Evolutionary conservation across 2,329 filamentous ascomycete species (phyloP).

Genomic region (Ophiostoma novo-ulmi): DNA sequence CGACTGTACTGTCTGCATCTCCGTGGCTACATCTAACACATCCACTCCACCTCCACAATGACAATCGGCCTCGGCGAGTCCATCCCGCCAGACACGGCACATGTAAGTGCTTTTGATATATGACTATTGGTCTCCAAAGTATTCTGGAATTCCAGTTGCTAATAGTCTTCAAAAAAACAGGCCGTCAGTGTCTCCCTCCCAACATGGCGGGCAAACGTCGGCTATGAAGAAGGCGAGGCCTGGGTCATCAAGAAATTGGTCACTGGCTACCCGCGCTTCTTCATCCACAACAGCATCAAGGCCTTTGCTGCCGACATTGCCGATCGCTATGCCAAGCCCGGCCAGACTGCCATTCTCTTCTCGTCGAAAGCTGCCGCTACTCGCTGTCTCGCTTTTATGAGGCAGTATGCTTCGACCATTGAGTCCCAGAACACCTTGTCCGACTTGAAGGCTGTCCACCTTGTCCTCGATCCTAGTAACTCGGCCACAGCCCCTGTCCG

Average conservation of each 20-base stretch:
- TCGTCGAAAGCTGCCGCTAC: slow-evolving; percentile 65
- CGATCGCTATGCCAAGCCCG: slow-evolving; percentile 54
- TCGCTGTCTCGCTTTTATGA: slow-evolving; percentile 70
- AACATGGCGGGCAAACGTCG: slow-evolving; percentile 85
- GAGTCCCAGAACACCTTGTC: slow-evolving; percentile 28
- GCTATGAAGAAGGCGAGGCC: slow-evolving; percentile 85
- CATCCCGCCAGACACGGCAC: slow-evolving; percentile 71
- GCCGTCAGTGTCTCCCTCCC: slow-evolving; percentile 94
- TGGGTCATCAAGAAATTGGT: slow-evolving; percentile 83
- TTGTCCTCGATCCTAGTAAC: slow-evolving; percentile 56
- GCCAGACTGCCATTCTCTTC: slow-evolving; percentile 74
- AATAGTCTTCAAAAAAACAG: slow-evolving; percentile 41
- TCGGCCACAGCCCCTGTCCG: slow-evolving; percentile 48
- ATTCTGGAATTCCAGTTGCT: not conserved
- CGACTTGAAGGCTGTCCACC: slow-evolving; percentile 54
- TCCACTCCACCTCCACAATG: not conserved
- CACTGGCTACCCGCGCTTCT: slow-evolving; percentile 94
- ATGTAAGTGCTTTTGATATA: slow-evolving; percentile 49
- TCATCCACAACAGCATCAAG: slow-evolving; percentile 78
- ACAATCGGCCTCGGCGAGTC: slow-evolving; percentile 56
- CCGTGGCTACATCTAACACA: not conserved
- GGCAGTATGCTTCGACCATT: slow-evolving; percentile 50
- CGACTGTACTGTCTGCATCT: not conserved
- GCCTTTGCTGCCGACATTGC: slow-evolving; percentile 66
- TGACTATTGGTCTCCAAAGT: not conserved